phyloP scores from a whole-genome alignment of 2,329 filamentous ascomycete genomes.

The Fusarium albosuccineum region DNA sequence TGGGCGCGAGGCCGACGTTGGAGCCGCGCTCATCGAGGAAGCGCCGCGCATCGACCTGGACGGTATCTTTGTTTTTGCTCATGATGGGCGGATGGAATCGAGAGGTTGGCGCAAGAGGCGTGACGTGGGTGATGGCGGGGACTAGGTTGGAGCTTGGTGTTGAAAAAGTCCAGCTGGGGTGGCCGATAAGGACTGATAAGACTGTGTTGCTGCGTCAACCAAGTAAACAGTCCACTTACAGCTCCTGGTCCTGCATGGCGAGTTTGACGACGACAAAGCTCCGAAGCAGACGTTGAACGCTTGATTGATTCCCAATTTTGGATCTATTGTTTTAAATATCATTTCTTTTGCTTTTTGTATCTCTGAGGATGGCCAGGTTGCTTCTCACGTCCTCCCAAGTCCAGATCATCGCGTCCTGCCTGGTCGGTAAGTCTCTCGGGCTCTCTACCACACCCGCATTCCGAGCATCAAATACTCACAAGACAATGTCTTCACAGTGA shows the following conservation, averaged over 20 bases:
- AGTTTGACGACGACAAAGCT: conserved; percentile 34
- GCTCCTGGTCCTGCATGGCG: neutral
- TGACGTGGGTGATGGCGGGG: conserved; percentile 28
- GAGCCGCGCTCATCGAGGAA: conserved; percentile 94
- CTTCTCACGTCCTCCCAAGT: conserved; percentile 79
- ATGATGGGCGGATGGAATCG: conserved; percentile 40
- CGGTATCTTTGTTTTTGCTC: conserved; percentile 65
- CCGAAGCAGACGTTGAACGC: conserved; percentile 7
- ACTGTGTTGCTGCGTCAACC: conserved; percentile 61
- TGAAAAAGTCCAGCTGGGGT: conserved; percentile 34
- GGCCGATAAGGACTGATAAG: conserved; percentile 53
- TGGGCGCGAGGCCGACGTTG: conserved; percentile 78
- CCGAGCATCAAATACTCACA: conserved; percentile 27
- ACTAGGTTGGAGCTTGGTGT: conserved; percentile 29
- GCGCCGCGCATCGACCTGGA: conserved; percentile 81
- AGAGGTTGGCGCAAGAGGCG: conserved; percentile 12
- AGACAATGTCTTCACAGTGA: conserved; percentile 61
- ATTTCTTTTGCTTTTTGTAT: neutral
- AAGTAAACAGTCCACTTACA: conserved; percentile 37
- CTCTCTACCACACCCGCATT: conserved; percentile 32
- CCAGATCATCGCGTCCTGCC: conserved; percentile 73
- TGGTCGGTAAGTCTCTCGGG: conserved; percentile 66
- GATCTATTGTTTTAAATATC: neutral
- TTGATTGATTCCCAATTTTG: neutral
- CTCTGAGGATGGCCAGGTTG: conserved; percentile 55